Evolutionary conservation across 2,329 filamentous ascomycete species (phyloP).

Genomic region (Aspergillus fijiensis): DNA sequence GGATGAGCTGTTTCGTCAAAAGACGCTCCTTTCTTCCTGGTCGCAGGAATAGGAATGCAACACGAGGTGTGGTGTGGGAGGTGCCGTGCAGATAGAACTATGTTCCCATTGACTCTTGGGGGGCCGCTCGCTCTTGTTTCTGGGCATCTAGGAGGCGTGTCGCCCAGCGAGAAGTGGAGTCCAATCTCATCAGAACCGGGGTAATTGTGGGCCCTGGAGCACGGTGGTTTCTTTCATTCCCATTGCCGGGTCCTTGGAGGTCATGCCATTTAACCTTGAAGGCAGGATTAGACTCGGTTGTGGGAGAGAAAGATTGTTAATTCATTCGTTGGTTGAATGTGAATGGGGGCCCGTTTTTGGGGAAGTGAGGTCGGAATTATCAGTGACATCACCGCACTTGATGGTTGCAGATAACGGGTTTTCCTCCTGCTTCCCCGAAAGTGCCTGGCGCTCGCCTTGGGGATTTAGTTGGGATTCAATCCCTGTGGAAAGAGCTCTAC

Average conservation of each 20-base stretch:
- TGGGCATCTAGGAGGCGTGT: background rate
- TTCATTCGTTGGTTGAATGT: background rate
- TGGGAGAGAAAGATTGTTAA: background rate
- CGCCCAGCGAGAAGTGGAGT: background rate
- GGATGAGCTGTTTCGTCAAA: background rate
- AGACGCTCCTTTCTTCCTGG: background rate
- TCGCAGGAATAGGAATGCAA: background rate
- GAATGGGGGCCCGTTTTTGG: background rate
- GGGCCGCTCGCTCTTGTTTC: background rate
- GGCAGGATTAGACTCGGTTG: background rate
- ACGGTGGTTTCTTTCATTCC: background rate
- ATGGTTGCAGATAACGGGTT: background rate
- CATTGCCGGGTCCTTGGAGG: no score
- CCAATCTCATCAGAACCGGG: background rate
- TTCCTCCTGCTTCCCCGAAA: background rate
- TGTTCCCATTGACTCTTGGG: background rate
- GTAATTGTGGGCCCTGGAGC: slow-evolving; percentile 2
- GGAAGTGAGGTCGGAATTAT: background rate
- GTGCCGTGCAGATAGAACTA: background rate
- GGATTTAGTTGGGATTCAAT: no score
- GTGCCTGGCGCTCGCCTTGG: no score
- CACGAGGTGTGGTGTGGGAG: background rate
- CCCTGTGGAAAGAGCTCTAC: no score
- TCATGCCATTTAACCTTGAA: no score
- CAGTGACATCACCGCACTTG: background rate